These are phyloP conservation scores for Glycine tomentella DNA, from an alignment of 306 rosid species.

Conservation along the genomic window DNA sequence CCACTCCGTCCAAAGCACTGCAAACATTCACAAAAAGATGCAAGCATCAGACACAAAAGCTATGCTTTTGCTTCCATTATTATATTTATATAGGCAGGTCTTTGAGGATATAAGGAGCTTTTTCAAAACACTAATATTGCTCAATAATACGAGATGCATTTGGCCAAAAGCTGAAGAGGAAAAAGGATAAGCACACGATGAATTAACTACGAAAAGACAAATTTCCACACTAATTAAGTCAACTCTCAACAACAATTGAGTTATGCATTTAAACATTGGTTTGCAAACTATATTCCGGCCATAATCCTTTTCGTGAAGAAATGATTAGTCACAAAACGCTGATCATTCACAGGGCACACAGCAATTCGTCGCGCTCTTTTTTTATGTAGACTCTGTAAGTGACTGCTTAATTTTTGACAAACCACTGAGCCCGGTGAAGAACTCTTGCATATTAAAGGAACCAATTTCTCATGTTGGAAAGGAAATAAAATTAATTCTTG, in stretches of 20 bases:
- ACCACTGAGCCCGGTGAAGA: conserved; percentile 53
- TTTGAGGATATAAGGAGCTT: not conserved
- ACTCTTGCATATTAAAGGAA: conserved; percentile 56
- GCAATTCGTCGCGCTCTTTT: conserved; percentile 69
- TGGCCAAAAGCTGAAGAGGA: not conserved
- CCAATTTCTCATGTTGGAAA: conserved; percentile 62
- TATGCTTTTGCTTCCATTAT: not conserved
- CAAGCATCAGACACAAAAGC: conserved; percentile 33
- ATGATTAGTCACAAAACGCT: conserved; percentile 64
- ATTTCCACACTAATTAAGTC: not conserved
- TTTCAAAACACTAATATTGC: not conserved
- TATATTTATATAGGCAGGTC: not conserved
- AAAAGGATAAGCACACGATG: not conserved
- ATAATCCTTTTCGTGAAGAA: not conserved
- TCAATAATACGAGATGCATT: not conserved
- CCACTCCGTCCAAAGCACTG: conserved; percentile 88
- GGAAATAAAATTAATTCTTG: not conserved
- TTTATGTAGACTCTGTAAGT: conserved; percentile 71
- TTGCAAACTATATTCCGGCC: not conserved
- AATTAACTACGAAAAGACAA: not conserved
- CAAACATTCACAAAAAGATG: conserved; percentile 48
- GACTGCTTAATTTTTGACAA: conserved; percentile 46
- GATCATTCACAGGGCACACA: conserved; percentile 76
- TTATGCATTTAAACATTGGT: not conserved
- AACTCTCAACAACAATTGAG: not conserved